Base-by-base conservation (phyloP, 108 stramenopile species). In the Epipyxis sp. region DNA sequence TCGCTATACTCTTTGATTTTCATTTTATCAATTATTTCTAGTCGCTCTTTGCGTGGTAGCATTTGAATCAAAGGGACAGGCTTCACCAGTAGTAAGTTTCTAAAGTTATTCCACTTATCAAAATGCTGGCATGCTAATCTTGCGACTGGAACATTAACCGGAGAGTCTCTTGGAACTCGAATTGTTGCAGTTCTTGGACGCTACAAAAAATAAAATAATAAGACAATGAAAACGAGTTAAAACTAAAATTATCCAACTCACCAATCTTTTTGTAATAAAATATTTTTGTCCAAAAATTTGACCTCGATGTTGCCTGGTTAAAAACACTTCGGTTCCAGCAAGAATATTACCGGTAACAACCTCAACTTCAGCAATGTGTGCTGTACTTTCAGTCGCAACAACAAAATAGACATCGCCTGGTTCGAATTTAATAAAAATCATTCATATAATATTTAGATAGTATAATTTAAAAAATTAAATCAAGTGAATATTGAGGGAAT, bases 281-380 rank as follows among this genome's bases (percentile, higher is more conserved):
- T 30, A 74, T 32, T 74, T 74, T 37, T 74, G 71, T 34, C 71
- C 71, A 37, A 74, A 74, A 32, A 42, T 43, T 25, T 74, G 71
- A 13, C 71, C 71, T 6, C 71, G 71, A 54, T 42, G 46, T 54
- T 43, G 34, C 25, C 32, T 3, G 3, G 71, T 74, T 32, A 74
- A 39, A 74, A 74, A 74, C 43, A 42, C 32, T 32, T 74, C 71
- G 6, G 25, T 29, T 27, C 32, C 32, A 32, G 50, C 42, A 39
- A 42, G 27, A 13, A 74, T 42, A 57, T 46, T 54, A 6, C 27
- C n/a, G 20, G 6, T 50, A 25, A 65, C 35, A 6, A 65, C 61
- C 34, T 65, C 61, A 16, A 65, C 61, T 25, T 65, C 61, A 35
- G 61, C 61, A 6, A 6, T 3, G 34, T 37, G 61, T 6, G 27